Evolutionary conservation across 73 alveolate genomes (phyloP).

Genomic region (Paramecium octaurelia): DNA sequence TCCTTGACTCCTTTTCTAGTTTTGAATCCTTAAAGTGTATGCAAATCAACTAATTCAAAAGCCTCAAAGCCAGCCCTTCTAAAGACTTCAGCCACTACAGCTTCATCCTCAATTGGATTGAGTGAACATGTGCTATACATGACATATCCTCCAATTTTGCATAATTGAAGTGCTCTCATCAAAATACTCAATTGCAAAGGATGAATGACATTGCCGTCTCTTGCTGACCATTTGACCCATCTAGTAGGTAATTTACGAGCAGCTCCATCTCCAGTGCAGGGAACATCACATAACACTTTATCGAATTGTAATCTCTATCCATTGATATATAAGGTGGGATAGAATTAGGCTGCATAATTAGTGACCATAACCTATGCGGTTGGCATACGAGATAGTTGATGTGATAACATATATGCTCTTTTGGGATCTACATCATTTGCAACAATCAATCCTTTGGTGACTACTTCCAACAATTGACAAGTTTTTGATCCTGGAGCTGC

Average conservation of each 20-base stretch:
- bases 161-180: conserved; percentile 83
- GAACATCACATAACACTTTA: conserved; percentile 97
- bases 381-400: conserved; percentile 86
- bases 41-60: conserved; percentile 80
- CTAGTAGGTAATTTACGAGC: conserved; percentile 94
- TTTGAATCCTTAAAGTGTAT: conserved; percentile 71
- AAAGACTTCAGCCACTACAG: conserved; percentile 86
- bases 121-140: conserved; percentile 98
- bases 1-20: conserved; percentile 81
- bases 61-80: conserved; percentile 70
- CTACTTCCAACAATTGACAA: conserved; percentile 89
- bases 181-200: conserved; percentile 88
- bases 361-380: conserved; percentile 86
- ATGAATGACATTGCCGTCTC: conserved; percentile 91
- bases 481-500: conserved; percentile 99
- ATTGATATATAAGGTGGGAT: conserved; percentile 73
- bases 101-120: conserved; percentile 99
- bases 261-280: conserved; percentile 99
- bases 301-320: conserved; percentile 77
- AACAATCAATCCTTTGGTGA: conserved; percentile 83
- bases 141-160: conserved; percentile 93
- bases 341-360: conserved; percentile 92
- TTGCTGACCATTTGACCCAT: conserved; percentile 96
- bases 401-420: conserved; percentile 95
- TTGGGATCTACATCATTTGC: conserved; percentile 95